Evolutionary conservation across 305 asterid genomes (phyloP).

Genomic region (Fraxinus xanthoxyloides): DNA sequence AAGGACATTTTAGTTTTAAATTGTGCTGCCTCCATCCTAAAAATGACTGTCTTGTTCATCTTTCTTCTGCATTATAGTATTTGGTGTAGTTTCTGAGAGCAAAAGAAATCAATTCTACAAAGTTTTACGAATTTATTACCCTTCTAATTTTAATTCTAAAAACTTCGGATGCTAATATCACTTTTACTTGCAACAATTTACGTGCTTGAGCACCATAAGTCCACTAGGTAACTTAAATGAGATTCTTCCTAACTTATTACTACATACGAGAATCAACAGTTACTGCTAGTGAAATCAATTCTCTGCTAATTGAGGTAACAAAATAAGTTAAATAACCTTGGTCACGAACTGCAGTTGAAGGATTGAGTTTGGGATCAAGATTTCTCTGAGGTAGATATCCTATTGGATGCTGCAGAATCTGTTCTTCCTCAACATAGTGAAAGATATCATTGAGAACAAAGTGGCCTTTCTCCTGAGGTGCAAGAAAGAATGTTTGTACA

Average conservation of each 20-base stretch:
- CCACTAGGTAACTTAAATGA: neutral
- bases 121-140: neutral
- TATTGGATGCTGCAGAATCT: constrained; percentile 64
- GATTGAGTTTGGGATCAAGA: constrained; percentile 55
- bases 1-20: neutral
- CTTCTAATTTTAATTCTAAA: neutral
- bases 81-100: neutral
- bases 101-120: neutral
- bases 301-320: neutral
- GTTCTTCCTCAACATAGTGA: constrained; percentile 79
- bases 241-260: neutral
- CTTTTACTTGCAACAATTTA: no score
- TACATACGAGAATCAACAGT: neutral
- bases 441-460: constrained; percentile 89
- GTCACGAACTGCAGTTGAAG: constrained; percentile 53
- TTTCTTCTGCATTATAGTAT: neutral
- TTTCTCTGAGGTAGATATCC: constrained; percentile 63
- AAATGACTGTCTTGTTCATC: neutral
- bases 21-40: neutral
- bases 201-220: neutral
- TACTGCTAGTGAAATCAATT: neutral
- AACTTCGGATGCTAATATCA: neutral
- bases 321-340: constrained; percentile 73
- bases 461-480: constrained; percentile 95
- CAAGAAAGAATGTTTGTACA: constrained; percentile 91